phyloP scores from a whole-genome alignment of 257 asterid species.

The Rauvolfia tetraphylla region DNA sequence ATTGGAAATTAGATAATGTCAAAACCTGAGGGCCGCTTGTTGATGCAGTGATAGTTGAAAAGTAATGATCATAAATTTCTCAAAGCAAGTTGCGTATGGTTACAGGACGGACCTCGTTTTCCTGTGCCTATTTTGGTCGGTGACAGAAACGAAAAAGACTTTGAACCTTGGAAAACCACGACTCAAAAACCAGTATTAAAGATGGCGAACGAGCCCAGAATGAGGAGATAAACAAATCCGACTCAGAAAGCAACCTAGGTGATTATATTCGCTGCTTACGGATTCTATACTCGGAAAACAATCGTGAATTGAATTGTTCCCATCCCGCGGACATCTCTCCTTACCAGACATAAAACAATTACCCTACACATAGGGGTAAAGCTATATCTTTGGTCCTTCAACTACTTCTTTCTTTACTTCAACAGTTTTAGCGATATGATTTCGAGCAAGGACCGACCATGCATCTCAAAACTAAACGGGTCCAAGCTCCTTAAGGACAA shows the following conservation, averaged over 20 bases:
- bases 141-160: not conserved
- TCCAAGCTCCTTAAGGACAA: not conserved
- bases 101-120: not conserved
- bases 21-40: no score
- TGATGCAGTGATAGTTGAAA: not conserved
- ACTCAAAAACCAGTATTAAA: not conserved
- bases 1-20: not conserved
- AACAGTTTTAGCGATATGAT: not conserved
- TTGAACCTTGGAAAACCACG: not conserved
- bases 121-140: constrained; percentile 15
- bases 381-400: not conserved
- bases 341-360: no score
- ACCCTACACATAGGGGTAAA: not conserved
- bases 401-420: no score
- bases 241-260: constrained; percentile 5
- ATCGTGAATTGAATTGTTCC: not conserved
- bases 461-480: not conserved
- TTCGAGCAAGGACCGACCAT: not conserved
- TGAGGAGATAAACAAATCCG: not conserved
- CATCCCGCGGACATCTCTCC: no score
- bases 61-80: not conserved
- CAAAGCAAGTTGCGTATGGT: constrained; percentile 3
- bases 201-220: not conserved
- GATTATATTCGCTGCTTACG: not conserved
- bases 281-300: not conserved